Evolutionary conservation across 768 basidiomycete species (phyloP), one percentile per base, ranked within the genome.

Genomic region (Boletus sp.): DNA sequence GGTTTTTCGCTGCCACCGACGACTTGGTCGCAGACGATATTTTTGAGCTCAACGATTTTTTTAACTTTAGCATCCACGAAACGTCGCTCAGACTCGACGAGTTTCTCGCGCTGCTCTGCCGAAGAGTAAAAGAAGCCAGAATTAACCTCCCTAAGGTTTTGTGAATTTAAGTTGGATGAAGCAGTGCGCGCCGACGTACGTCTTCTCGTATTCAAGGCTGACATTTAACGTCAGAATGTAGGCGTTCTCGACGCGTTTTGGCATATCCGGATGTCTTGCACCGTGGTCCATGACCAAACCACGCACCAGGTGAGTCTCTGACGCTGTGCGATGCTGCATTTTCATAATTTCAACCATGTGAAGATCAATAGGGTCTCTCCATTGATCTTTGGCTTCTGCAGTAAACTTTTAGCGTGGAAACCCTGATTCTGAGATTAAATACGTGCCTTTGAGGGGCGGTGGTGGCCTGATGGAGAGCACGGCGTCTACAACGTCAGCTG

Each of bases 341-440:
- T 98, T 98, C 97, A 98, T 98, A 60, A 98, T 87, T 76, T 99
- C 97, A 50, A 99, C 79, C 97, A 99, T 99, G 76, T 98, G 96
- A 55, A 99, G 80, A 78, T 99, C 97, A 69, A 98, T 95, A 49
- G 95, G 94, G 64, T 94, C 87, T 52, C 81, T 82, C 80, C 84
- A 89, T 63, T 86, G 84, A 67, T 89, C 86, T 59, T 78, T 76
- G 18, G 81, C 73, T 59, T 83, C 85, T 89, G 62, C 51, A 54
- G 54, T 60, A 62, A 59, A 64, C 52, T 63, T 64, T 66, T 63
- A 66, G 62, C 56, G 52, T 56, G 64, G 41, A 59, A 47, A 71
- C 72, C 73, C 71, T 70, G 47, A 35, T 57, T 51, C 47, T 55
- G 17, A 63, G 32, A 58, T 63, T 62, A 62, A 64, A 62, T 56